Evolutionary conservation across 495 filamentous ascomycete species (phyloP), one percentile per base, ranked within the genome.

Genomic region (Tuber melanosporum): DNA sequence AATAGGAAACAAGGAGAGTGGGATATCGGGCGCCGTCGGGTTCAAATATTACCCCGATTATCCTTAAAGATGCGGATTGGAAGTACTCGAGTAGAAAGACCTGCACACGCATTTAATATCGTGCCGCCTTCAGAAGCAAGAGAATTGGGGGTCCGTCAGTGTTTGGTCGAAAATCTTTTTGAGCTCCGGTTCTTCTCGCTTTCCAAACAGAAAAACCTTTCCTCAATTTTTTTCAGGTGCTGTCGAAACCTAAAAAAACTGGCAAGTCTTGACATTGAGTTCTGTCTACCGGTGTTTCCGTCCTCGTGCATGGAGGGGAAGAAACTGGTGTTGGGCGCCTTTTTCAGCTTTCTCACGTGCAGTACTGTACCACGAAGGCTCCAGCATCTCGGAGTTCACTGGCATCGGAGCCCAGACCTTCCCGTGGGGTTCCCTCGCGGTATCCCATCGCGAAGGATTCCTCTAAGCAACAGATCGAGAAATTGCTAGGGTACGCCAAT

Each of bases 91-190:
- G 39, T 66, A 36, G 57, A 8, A 66, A 36, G 26, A 26, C 57
- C 57, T 66, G 15, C 32, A 36, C 57, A 36, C 32, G 57, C 57
- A 66, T 66, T 66, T 66, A 66, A 66, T 66, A 66, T 66, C 57
- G 57, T 66, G 57, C 57, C 57, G 57, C 2, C 57, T 66, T 66
- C 57, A 19, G 12, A 66, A 66, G 57, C 57, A 36, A 19, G 26
- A 19, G 5, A 36, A 26, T 17, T 36, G 57, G 17, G 17, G 57
- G 26, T 17, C 26, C 14, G 14, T 66, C 26, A 14, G 5, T 66
- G 57, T 36, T 36, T 66, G 57, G 26, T 66, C 14, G 26, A 66
- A 15, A 5, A 1, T 15, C 15, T 66, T 46, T 19, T 47, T 36
- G 57, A 66, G 14, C 26, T 26, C 32, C 57, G 26, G 26, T 15